Base-by-base conservation (phyloP, 2,329 filamentous ascomycete species). In the Verticillium isaacii region DNA sequence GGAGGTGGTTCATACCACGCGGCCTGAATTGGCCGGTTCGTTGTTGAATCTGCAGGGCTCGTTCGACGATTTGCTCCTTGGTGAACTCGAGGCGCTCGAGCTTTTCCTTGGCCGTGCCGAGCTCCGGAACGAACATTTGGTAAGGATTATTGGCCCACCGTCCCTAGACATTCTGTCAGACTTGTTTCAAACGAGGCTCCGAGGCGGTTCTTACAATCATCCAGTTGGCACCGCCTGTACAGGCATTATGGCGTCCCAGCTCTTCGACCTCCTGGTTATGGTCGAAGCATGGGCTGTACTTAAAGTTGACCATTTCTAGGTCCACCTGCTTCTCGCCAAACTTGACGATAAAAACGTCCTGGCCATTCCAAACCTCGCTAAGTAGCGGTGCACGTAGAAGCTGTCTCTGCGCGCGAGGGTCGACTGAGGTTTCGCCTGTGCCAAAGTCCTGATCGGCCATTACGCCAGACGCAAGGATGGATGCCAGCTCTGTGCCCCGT, bases 391-490 rank as follows among this genome's bases (percentile, higher is more conserved):
- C 56, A 12, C 55, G 55, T 5, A 39, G 34, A n/a, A 58, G 34
- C 56, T 41, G 36, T 8, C 56, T 32, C 19, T 39, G 32, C 5
- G 34, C 23, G 12, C 11, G 8, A 34, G 56, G 19, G 36, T 58
- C 23, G 19, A 41, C 15, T 11, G 32, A 23, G 17, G 12, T 34
- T n/a, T 58, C 34, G 32, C n/a, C 56, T 3, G 25, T 45, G n/a
- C 15, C 60, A 56, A 61, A 54, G 57, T 62, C 60, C 60, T 62
- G 60, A 52, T 62, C 41, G 3, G 57, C 60, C 23, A 62, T 56
- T 7, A 41, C 50, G 15, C 60, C 60, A 9, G 15, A n/a, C 25
- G 57, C 50, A 9, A 62, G 12, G 17, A 59, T 50, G 2, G 50
- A 23, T 3, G 57, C 57, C 2, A 62, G 60, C 34, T 59, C 60